phyloP scores from a whole-genome alignment of 2,329 filamentous ascomycete species.

The Mycocentrospora acerina region DNA sequence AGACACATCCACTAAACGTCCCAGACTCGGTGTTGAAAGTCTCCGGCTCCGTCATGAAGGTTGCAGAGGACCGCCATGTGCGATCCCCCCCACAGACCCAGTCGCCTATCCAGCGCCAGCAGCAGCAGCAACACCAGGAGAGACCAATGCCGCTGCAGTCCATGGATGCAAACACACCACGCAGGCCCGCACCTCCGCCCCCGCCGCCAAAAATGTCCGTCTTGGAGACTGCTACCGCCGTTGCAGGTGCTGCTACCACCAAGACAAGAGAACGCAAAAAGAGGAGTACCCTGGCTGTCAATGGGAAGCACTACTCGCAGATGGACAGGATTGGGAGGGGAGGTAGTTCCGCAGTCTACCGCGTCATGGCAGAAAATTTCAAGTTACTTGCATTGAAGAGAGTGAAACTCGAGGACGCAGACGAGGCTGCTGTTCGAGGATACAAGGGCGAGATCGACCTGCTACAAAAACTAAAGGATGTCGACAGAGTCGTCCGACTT shows the following conservation, averaged over 20 bases:
- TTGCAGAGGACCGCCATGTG: conserved; percentile 25
- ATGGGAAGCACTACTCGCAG: conserved; percentile 86
- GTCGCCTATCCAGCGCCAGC: conserved; percentile 37
- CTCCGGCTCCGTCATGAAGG: conserved; percentile 38
- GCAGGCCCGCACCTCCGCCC: conserved; percentile 70
- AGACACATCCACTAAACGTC: conserved; percentile 28
- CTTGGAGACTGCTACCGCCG: conserved; percentile 84
- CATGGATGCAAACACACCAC: conserved; percentile 70
- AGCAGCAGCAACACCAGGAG: conserved; percentile 41
- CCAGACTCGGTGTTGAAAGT: conserved; percentile 10
- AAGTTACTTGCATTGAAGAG: conserved; percentile 93
- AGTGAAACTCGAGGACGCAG: conserved; percentile 86
- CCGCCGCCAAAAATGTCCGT: conserved; percentile 97
- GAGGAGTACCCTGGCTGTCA: conserved; percentile 81
- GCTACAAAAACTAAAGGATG: conserved; percentile 75
- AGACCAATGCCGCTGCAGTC: conserved; percentile 53
- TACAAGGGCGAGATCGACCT: conserved; percentile 97
- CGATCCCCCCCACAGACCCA: conserved; percentile 23
- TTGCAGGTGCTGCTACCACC: conserved; percentile 76
- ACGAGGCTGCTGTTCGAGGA: conserved; percentile 78
- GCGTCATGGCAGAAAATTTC: conserved; percentile 95
- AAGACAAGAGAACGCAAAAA: conserved; percentile 71
- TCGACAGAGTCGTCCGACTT: conserved; percentile 86
- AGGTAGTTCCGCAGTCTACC: conserved; percentile 91
- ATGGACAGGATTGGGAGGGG: conserved; percentile 89